Percentiles rank a stretch among this genome's conserved stretches.
phyloP scores from a whole-genome alignment of 1,139 yeast species.

The Arxiozyma slooffiae region DNA sequence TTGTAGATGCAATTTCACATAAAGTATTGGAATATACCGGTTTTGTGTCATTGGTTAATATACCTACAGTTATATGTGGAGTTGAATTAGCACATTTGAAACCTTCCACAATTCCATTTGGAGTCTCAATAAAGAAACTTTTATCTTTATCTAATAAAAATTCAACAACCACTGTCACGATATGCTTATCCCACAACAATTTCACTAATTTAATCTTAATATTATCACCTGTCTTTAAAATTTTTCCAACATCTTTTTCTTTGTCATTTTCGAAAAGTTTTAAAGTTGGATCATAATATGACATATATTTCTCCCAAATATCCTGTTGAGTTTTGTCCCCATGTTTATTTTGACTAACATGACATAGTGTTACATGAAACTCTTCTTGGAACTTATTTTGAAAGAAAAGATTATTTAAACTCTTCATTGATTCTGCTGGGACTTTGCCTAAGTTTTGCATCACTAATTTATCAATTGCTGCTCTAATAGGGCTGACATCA shows the following conservation, averaged over 20 bases:
- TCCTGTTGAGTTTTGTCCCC: conserved; percentile 24
- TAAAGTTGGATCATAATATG: conserved; percentile 11
- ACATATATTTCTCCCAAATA: conserved; percentile 30
- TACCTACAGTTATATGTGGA: conserved; percentile 74
- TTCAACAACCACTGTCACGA: conserved; percentile 50
- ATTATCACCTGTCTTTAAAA: conserved; percentile 4
- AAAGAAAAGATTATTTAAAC: conserved; percentile 1
- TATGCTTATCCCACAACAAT: conserved; percentile 43
- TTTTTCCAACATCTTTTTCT: conserved; percentile 3
- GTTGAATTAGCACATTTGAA: conserved; percentile 36
- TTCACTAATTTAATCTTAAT: conserved; percentile 36
- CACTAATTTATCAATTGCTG: conserved; percentile 5
- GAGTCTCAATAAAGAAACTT: conserved; percentile 21
- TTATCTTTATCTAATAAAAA: conserved; percentile 18
- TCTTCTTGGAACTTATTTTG: conserved; percentile 40
- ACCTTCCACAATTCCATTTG: conserved; percentile 17
- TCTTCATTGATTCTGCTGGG: not conserved
- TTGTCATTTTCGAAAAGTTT: conserved; percentile 6
- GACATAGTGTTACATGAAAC: conserved; percentile 77
- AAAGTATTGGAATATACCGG: conserved; percentile 45
- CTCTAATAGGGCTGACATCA: not conserved
- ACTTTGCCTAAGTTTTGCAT: conserved; percentile 6
- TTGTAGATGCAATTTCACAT: conserved; percentile 12
- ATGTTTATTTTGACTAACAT: conserved; percentile 33
- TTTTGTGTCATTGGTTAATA: conserved; percentile 37